A percentile compares a stretch with the other conserved stretches of the same genome.
These are phyloP conservation scores for Tanacetum coccineum DNA, from an alignment of 129 eudicot genomes.

Conservation along the genomic window DNA sequence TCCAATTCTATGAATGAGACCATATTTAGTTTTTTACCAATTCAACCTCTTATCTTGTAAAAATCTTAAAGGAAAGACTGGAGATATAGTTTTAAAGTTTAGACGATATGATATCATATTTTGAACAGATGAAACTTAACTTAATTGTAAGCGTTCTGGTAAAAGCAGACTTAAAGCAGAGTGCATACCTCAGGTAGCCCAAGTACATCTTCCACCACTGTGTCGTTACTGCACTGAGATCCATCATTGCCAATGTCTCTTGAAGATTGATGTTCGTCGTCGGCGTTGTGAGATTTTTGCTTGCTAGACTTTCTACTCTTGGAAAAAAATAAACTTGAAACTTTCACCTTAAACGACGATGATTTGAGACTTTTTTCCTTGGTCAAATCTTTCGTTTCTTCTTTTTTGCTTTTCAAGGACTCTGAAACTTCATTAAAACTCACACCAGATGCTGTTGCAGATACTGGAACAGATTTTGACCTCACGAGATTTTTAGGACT, in stretches of 20 bases:
- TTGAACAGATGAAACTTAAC: neutral
- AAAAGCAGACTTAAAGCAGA: neutral
- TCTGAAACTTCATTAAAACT: conserved; percentile 33
- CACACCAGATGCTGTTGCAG: conserved; percentile 42
- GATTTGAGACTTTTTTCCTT: conserved; percentile 50
- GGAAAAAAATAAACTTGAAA: conserved; percentile 80
- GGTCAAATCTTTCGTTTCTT: conserved; percentile 42
- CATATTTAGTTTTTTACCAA: too few relatives aligned
- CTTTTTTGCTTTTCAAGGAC: conserved; percentile 31
- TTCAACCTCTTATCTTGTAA: too few relatives aligned
- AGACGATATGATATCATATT: too few relatives aligned
- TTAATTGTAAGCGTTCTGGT: neutral
- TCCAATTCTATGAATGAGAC: too few relatives aligned
- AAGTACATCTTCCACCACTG: neutral
- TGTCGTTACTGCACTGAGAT: conserved; percentile 32
- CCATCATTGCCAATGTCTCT: conserved; percentile 27
- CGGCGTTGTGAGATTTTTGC: conserved; percentile 42
- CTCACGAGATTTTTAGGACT: conserved; percentile 59
- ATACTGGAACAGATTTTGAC: conserved; percentile 88
- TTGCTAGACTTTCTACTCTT: conserved; percentile 60
- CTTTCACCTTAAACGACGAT: conserved; percentile 59
- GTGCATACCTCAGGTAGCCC: conserved; percentile 38
- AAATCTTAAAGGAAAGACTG: too few relatives aligned
- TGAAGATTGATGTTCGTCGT: conserved; percentile 39
- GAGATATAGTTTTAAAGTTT: neutral